Conservation (phyloP, 192 early-diverging fungal species). For the Umbelopsis isabellina region DNA sequence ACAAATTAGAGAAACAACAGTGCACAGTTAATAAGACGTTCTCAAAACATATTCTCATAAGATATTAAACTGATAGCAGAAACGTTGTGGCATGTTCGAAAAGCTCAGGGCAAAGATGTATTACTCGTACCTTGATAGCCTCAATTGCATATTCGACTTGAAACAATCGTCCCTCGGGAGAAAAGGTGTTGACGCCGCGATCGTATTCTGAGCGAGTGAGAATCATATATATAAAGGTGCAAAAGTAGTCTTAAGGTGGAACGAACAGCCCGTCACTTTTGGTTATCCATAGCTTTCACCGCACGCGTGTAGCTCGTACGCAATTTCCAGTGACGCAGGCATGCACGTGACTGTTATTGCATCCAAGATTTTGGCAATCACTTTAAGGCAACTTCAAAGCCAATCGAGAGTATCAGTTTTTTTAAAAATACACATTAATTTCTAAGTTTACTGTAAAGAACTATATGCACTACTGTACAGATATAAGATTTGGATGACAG, state of each 20-base stretch:
- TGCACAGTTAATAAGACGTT: not conserved
- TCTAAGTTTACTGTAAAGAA: not conserved
- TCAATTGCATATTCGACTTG: slow-evolving; percentile 99
- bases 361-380: too few species aligned
- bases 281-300: too few species aligned
- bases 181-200: slow-evolving; percentile 99
- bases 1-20: not conserved
- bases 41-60: too few species aligned
- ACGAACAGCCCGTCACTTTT: too few species aligned
- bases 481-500: not conserved
- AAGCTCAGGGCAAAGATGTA: not conserved
- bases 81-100: not conserved
- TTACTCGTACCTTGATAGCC: slow-evolving; percentile 89
- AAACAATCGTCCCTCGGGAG: slow-evolving; percentile 98
- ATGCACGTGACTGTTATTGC: too few species aligned
- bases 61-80: not conserved
- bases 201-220: slow-evolving; percentile 94
- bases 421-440: not conserved
- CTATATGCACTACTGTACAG: slow-evolving; percentile 22
- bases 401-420: not conserved
- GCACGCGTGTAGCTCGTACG: too few species aligned
- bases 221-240: slow-evolving; percentile 49
- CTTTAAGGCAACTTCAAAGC: too few species aligned
- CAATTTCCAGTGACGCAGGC: too few species aligned
- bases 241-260: not conserved